Evolutionary conservation across 805 yeast genomes (phyloP).

Genomic region (Myxozyma vanderwaltii): DNA sequence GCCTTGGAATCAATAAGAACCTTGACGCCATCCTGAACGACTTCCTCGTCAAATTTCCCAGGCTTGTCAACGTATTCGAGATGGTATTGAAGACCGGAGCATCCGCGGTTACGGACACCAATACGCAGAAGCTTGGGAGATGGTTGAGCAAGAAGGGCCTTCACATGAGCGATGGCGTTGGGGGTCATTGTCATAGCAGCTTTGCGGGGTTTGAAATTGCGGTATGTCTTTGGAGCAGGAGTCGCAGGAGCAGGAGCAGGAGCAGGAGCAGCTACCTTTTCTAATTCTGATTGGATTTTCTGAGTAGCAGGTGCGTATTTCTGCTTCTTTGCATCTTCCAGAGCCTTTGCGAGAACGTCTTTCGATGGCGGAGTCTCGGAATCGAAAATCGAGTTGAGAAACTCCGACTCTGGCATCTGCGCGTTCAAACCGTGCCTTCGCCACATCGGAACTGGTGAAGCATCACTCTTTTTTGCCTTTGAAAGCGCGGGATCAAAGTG

Average conservation of each 20-base stretch:
- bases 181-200: constrained; percentile 83
- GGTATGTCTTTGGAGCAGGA: constrained; percentile 42
- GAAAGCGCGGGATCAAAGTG: constrained; percentile 10
- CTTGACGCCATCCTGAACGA: constrained; percentile 88
- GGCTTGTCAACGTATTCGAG: constrained; percentile 86
- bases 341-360: constrained; percentile 24
- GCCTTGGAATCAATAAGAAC: constrained; percentile 96
- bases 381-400: constrained; percentile 28
- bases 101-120: constrained; percentile 95
- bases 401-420: constrained; percentile 24
- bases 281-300: not conserved
- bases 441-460: constrained; percentile 19
- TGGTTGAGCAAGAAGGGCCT: constrained; percentile 70
- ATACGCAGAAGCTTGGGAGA: constrained; percentile 86
- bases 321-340: constrained; percentile 19
- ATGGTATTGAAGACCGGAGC: constrained; percentile 92
- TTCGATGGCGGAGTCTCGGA: constrained; percentile 32
- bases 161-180: constrained; percentile 72
- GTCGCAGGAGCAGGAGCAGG: constrained; percentile 36
- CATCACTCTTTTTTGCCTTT: constrained; percentile 1
- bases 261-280: constrained; percentile 9
- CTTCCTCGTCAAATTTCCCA: constrained; percentile 93
- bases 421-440: constrained; percentile 23
- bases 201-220: constrained; percentile 80
- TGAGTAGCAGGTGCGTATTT: not conserved